These are phyloP conservation scores for Heteromeles arbutifolia DNA, from an alignment of 306 rosid species.

Conservation along the genomic window DNA sequence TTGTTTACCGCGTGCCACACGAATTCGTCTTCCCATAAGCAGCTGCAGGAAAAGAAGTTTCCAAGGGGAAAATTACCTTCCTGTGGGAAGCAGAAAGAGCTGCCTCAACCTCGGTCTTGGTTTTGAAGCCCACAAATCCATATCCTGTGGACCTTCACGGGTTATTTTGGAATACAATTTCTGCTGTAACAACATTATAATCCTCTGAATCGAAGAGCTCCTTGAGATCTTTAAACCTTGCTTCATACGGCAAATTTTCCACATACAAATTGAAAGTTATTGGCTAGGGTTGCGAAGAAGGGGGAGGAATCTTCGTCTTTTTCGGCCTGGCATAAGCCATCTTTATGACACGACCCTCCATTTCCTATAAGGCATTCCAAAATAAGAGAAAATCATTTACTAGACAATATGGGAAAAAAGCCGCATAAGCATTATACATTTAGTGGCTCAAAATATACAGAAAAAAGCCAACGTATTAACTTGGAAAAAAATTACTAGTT, in stretches of 20 bases:
- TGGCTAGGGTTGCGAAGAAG: slow-evolving; percentile 35
- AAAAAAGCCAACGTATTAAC: not conserved
- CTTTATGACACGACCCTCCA: slow-evolving; percentile 59
- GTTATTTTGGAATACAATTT: slow-evolving; percentile 52
- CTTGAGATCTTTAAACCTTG: slow-evolving; percentile 64
- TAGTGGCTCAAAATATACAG: not conserved
- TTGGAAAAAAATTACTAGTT: not conserved
- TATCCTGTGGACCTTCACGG: slow-evolving; percentile 76
- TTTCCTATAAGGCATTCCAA: slow-evolving; percentile 44
- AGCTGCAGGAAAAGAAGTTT: slow-evolving; percentile 37
- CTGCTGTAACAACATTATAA: slow-evolving; percentile 52
- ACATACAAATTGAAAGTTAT: slow-evolving; percentile 76
- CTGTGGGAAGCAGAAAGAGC: slow-evolving; percentile 66
- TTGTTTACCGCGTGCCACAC: slow-evolving; percentile 58
- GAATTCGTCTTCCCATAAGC: slow-evolving; percentile 69
- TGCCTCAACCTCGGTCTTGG: slow-evolving; percentile 71
- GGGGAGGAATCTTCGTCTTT: slow-evolving; percentile 45
- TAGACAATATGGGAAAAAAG: not conserved
- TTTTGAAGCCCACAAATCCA: slow-evolving; percentile 83
- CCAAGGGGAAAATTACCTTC: slow-evolving; percentile 49
- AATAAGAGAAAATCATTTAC: not conserved
- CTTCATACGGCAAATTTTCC: slow-evolving; percentile 67
- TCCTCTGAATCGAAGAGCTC: slow-evolving; percentile 64
- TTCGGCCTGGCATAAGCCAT: slow-evolving; percentile 56
- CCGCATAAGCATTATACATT: not conserved